Percentiles rank a stretch among this genome's conserved stretches.
These are phyloP conservation scores for Limnanthes douglasii DNA, from an alignment of 345 rosid species.

Conservation along the genomic window DNA sequence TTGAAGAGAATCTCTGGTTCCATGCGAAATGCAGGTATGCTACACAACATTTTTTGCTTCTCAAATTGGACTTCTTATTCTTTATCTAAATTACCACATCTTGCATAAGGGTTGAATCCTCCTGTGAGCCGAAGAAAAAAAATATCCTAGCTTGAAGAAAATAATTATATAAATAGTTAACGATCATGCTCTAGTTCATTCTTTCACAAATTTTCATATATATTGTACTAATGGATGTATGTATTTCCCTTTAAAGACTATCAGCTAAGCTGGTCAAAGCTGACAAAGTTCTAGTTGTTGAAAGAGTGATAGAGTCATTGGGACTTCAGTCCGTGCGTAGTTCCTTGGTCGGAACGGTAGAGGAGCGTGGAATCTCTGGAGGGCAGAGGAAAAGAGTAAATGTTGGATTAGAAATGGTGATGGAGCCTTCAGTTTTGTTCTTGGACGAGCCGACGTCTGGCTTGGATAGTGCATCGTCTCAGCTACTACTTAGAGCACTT, in stretches of 20 bases:
- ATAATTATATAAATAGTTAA: too few species aligned
- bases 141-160: too few species aligned
- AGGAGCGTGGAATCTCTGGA: slow-evolving; percentile 92
- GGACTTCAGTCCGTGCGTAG: slow-evolving; percentile 75
- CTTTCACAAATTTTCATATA: too few species aligned
- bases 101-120: too few species aligned
- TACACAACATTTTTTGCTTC: too few species aligned
- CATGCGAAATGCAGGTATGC: slow-evolving; percentile 73
- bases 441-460: slow-evolving; percentile 98
- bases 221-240: too few species aligned
- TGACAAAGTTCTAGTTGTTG: slow-evolving; percentile 82
- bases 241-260: slow-evolving; percentile 46
- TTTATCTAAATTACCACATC: too few species aligned
- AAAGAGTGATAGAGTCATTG: slow-evolving; percentile 77
- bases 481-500: slow-evolving; percentile 78
- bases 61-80: too few species aligned
- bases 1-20: slow-evolving; percentile 94
- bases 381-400: slow-evolving; percentile 95
- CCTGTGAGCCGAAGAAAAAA: too few species aligned
- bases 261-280: slow-evolving; percentile 44
- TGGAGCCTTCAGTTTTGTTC: slow-evolving; percentile 91
- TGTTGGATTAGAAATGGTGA: slow-evolving; percentile 93
- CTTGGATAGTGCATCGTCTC: slow-evolving; percentile 95
- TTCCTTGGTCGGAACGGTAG: slow-evolving; percentile 88
- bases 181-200: too few species aligned